Conservation (phyloP, 192 early-diverging fungal genomes). For the Umbelopsis ramanniana region DNA sequence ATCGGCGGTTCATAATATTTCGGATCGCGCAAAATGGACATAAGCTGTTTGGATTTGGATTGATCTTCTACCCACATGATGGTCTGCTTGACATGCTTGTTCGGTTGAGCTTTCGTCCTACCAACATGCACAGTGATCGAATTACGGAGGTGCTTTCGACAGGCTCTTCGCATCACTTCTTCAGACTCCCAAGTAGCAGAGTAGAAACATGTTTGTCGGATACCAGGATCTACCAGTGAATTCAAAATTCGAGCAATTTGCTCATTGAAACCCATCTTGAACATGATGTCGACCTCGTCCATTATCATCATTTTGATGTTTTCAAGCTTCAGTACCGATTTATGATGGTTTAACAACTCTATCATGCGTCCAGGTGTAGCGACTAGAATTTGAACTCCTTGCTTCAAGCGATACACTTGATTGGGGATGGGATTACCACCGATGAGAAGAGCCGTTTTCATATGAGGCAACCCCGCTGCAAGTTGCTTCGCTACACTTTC, state of each 20-base stretch:
- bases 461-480: constrained; percentile 45
- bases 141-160: constrained; percentile 33
- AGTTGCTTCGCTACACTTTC: constrained; percentile 47
- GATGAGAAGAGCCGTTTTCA: constrained; percentile 57
- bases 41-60: constrained; percentile 57
- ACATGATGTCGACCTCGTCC: constrained; percentile 64
- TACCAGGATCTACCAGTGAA: constrained; percentile 36
- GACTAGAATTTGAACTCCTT: constrained; percentile 57
- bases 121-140: constrained; percentile 43
- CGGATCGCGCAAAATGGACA: constrained; percentile 55
- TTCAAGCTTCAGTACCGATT: constrained; percentile 36
- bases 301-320: constrained; percentile 53
- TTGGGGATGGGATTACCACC: constrained; percentile 60
- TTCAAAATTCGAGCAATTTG: constrained; percentile 53
- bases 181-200: constrained; percentile 38
- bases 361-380: constrained; percentile 63
- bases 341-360: constrained; percentile 45
- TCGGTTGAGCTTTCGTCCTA: neutral
- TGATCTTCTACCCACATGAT: constrained; percentile 61
- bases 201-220: constrained; percentile 49
- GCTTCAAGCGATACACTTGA: constrained; percentile 55
- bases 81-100: constrained; percentile 52
- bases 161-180: constrained; percentile 10
- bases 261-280: constrained; percentile 56
- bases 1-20: constrained; percentile 57